A percentile compares a stretch with the other conserved stretches of the same genome.
Conservation (phyloP, 2,329 filamentous ascomycete genomes). For the Beauveria pseudobassiana region DNA sequence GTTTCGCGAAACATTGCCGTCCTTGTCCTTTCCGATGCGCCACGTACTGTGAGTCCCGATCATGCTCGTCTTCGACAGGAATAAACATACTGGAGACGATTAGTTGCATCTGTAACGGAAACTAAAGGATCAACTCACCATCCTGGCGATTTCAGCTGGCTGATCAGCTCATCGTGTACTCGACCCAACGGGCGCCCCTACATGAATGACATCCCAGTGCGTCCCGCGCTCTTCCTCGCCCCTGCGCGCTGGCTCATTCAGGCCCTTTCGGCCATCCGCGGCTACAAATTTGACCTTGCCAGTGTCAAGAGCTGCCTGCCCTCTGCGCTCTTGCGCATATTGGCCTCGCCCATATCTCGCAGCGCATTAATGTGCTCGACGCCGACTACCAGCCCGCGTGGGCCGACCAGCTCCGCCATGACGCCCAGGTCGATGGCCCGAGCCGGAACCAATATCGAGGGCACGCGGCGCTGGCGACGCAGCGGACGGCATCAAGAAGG, state of each 20-base stretch:
- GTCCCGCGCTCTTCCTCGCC: constrained; percentile 40
- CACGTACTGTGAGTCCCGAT: constrained; percentile 54
- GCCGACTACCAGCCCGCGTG: constrained; percentile 51
- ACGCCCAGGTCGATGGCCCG: no score
- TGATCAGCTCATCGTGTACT: constrained; percentile 63
- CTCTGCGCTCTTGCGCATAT: constrained; percentile 56
- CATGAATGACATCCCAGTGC: constrained; percentile 89
- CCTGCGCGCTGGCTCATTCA: constrained; percentile 34
- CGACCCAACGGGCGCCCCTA: constrained; percentile 75
- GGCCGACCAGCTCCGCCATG: constrained; percentile 66
- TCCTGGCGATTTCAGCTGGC: constrained; percentile 73
- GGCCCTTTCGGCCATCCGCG: constrained; percentile 67
- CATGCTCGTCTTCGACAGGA: constrained; percentile 54
- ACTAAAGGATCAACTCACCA: constrained; percentile 32
- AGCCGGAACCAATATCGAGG: constrained; percentile 69
- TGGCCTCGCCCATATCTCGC: constrained; percentile 52
- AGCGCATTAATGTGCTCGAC: constrained; percentile 66
- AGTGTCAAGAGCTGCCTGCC: constrained; percentile 51
- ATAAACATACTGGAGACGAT: constrained; percentile 57
- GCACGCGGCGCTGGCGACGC: constrained; percentile 40
- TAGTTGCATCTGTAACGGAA: constrained; percentile 16
- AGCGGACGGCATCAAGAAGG: constrained; percentile 31
- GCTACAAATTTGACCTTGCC: constrained; percentile 65
- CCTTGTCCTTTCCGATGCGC: constrained; percentile 62
- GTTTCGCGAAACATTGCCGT: constrained; percentile 53